Conservation (phyloP, 768 basidiomycete genomes). For the Epithele typhae region DNA sequence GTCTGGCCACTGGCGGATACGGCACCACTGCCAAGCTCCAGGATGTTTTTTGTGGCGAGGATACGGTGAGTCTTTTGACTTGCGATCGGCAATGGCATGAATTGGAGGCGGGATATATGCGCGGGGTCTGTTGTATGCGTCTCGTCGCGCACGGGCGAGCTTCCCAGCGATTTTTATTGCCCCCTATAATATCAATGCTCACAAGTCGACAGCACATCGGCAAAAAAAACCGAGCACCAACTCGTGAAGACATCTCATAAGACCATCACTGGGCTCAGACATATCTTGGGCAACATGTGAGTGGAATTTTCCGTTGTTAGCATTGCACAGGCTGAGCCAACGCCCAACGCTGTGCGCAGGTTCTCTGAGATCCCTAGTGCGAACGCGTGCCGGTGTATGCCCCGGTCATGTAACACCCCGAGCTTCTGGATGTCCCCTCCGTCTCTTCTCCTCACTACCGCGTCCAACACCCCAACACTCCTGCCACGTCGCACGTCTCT, state of each 20-base stretch:
- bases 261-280: slow-evolving; percentile 92
- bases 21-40: too few relatives aligned
- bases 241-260: slow-evolving; percentile 93
- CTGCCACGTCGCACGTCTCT: slow-evolving; percentile 61
- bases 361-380: slow-evolving; percentile 71
- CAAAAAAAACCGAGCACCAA: slow-evolving; percentile 88
- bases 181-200: too few relatives aligned
- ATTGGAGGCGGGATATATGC: too few relatives aligned
- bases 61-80: slow-evolving; percentile 65
- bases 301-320: slow-evolving; percentile 18
- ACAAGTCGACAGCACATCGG: slow-evolving; percentile 97
- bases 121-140: too few relatives aligned
- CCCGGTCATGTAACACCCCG: slow-evolving; percentile 73
- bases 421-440: slow-evolving; percentile 70
- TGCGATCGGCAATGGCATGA: too few relatives aligned
- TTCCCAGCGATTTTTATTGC: too few relatives aligned
- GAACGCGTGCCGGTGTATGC: slow-evolving; percentile 50
- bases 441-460: slow-evolving; percentile 49
- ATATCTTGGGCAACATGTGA: slow-evolving; percentile 88
- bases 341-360: slow-evolving; percentile 30
- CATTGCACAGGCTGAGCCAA: too few relatives aligned
- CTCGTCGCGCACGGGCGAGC: too few relatives aligned
- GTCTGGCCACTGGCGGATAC: too few relatives aligned
- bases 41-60: slow-evolving; percentile 91
- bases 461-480: slow-evolving; percentile 67